Conservation (phyloP, 352 stramenopile genomes). For the Pythium periplocum region DNA sequence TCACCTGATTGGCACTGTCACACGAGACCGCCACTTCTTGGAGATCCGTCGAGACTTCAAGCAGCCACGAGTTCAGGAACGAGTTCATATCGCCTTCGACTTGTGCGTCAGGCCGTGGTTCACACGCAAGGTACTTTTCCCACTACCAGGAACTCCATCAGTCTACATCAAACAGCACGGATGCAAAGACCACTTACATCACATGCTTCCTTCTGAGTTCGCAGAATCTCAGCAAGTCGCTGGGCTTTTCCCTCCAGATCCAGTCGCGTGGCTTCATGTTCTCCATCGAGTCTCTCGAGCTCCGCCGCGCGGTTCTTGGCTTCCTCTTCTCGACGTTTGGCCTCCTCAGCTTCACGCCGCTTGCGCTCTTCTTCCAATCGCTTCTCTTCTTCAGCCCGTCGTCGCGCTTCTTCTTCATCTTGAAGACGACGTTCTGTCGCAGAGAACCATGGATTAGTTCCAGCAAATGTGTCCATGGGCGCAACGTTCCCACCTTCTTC, state of each 20-base stretch:
- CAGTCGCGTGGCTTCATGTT: conserved; percentile 45
- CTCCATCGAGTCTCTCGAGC: conserved; percentile 44
- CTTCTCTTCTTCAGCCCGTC: conserved; percentile 62
- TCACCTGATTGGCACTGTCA: conserved; percentile 49
- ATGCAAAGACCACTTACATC: conserved; percentile 25
- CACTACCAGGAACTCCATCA: conserved; percentile 22
- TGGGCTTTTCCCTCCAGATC: conserved; percentile 55
- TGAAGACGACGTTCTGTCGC: conserved; percentile 49
- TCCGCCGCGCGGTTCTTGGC: conserved; percentile 60
- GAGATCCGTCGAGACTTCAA: conserved; percentile 46
- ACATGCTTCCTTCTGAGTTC: conserved; percentile 52
- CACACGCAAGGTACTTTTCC: conserved; percentile 72
- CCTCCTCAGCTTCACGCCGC: conserved; percentile 47
- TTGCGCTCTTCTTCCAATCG: conserved; percentile 63
- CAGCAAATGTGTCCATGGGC: not conserved
- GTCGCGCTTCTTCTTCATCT: conserved; percentile 63
- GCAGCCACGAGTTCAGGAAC: conserved; percentile 72
- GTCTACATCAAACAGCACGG: not conserved
- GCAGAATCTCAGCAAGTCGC: conserved; percentile 56
- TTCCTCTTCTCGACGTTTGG: conserved; percentile 52
- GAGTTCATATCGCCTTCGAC: conserved; percentile 79
- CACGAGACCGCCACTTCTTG: conserved; percentile 42
- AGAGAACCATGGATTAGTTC: not conserved
- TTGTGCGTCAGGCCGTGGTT: conserved; percentile 57
- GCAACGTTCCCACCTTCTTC: conserved; percentile 36